These are phyloP conservation scores for Euphorbia pulcherrima DNA, from an alignment of 345 rosid genomes.

Conservation along the genomic window DNA sequence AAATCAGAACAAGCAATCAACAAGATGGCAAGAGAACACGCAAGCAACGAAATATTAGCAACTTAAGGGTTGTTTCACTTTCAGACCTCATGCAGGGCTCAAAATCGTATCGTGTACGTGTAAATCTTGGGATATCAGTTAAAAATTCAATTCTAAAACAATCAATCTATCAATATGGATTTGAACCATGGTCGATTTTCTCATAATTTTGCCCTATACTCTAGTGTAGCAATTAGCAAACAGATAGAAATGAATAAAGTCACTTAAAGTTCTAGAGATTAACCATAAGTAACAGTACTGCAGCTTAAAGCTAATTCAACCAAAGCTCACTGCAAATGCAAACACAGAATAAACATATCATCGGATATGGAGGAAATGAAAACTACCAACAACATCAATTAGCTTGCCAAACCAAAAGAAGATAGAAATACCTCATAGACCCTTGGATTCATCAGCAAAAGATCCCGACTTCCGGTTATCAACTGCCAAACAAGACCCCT, in stretches of 20 bases:
- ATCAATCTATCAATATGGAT: conserved; percentile 6
- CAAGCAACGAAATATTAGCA: conserved; percentile 6
- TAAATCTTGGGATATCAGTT: neutral
- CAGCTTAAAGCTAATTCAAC: conserved; percentile 3
- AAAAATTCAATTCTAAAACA: neutral
- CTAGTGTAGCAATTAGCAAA: conserved; percentile 1
- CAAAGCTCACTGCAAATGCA: conserved; percentile 10
- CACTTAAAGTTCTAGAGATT: neutral
- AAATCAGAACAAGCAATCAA: neutral
- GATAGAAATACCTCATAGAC: conserved; percentile 62
- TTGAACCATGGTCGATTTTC: neutral
- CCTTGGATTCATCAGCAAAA: conserved; percentile 91
- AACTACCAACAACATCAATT: conserved; percentile 1
- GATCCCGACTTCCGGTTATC: conserved; percentile 90
- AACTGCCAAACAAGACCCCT: conserved; percentile 99
- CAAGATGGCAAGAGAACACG: neutral
- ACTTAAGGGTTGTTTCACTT: neutral
- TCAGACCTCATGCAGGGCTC: too few species aligned
- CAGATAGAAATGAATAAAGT: neutral
- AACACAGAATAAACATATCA: neutral
- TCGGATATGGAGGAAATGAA: conserved; percentile 9
- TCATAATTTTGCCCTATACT: neutral
- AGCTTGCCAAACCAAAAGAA: conserved; percentile 6
- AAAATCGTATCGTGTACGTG: too few species aligned
- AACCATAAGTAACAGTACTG: too few species aligned